Evolutionary conservation across 1,284 basidiomycete genomes (phyloP).

Genomic region (Cutaneotrichosporon spelunceum): DNA sequence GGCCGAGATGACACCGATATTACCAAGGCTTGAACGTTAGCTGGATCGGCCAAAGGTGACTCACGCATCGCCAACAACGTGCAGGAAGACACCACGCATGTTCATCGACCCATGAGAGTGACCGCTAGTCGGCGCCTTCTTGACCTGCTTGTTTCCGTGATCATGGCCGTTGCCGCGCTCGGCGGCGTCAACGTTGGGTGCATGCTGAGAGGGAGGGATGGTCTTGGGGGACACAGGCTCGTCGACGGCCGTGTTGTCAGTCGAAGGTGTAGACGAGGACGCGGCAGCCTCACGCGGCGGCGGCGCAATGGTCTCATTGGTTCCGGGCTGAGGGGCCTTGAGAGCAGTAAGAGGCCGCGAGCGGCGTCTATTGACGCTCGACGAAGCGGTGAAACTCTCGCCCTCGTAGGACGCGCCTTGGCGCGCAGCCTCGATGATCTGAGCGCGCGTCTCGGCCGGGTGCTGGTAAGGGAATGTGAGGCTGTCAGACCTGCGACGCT

Average conservation of each 20-base stretch:
- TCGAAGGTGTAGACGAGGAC: slow-evolving; percentile 21
- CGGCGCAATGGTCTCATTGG: slow-evolving; percentile 37
- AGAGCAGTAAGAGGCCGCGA: slow-evolving; percentile 3
- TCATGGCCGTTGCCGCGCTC: slow-evolving; percentile 19
- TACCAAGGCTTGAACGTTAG: slow-evolving; percentile 62
- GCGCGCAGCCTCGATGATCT: slow-evolving; percentile 77
- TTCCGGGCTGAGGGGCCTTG: slow-evolving; percentile 29
- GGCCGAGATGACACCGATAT: slow-evolving; percentile 93
- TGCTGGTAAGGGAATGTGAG: slow-evolving; percentile 55
- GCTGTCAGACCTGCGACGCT: slow-evolving; percentile 41
- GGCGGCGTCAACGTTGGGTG: slow-evolving; percentile 15
- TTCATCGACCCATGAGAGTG: slow-evolving; percentile 78
- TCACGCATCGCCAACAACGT: slow-evolving; percentile 89
- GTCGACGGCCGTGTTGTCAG: slow-evolving; percentile 22
- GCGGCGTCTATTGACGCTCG: slow-evolving; percentile 20
- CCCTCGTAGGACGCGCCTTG: slow-evolving; percentile 35
- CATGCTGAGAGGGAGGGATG: not conserved
- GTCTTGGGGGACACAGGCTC: slow-evolving; percentile 9
- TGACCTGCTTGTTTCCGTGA: slow-evolving; percentile 27
- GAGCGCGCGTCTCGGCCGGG: slow-evolving; percentile 82
- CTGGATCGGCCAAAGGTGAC: slow-evolving; percentile 20
- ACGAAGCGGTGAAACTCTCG: slow-evolving; percentile 23
- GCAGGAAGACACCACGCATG: slow-evolving; percentile 90
- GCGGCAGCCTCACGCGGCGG: slow-evolving; percentile 12
- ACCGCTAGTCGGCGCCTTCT: slow-evolving; percentile 35